phyloP scores from a whole-genome alignment of 2,329 filamentous ascomycete genomes.

The Neurospora sp. region DNA sequence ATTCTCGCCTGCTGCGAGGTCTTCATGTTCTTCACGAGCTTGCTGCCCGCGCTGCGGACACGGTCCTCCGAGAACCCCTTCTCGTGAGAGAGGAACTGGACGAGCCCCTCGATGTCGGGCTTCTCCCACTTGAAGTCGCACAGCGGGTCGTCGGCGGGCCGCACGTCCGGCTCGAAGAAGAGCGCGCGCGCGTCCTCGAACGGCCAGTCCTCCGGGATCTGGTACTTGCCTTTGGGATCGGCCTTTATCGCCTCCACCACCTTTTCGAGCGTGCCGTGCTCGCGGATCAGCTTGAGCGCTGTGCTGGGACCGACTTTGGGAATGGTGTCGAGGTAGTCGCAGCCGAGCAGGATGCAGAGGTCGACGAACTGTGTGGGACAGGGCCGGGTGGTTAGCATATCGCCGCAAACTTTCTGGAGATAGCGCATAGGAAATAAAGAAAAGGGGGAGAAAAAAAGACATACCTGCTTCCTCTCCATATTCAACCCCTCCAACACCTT shows the following conservation, averaged over 20 bases:
- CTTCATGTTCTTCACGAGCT: constrained; percentile 85
- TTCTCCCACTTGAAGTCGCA: constrained; percentile 98
- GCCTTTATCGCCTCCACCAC: constrained; percentile 68
- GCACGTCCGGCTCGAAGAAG: constrained; percentile 87
- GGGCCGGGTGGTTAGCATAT: neutral
- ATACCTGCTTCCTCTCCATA: constrained; percentile 80
- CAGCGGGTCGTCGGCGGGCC: constrained; percentile 67
- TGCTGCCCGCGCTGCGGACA: constrained; percentile 67
- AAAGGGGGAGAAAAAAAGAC: constrained; percentile 7
- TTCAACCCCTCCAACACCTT: constrained; percentile 76
- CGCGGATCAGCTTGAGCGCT: constrained; percentile 86
- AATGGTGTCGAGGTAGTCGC: constrained; percentile 94
- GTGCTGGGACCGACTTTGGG: constrained; percentile 90
- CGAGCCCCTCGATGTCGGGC: constrained; percentile 80
- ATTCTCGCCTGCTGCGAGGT: constrained; percentile 81
- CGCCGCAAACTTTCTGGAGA: neutral
- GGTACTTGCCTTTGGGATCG: constrained; percentile 67
- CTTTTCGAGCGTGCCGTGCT: constrained; percentile 79
- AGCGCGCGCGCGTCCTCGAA: constrained; percentile 84
- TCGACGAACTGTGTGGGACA: constrained; percentile 68
- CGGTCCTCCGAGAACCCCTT: constrained; percentile 97
- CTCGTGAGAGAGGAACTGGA: constrained; percentile 83
- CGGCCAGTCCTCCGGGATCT: constrained; percentile 92
- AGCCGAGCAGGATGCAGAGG: constrained; percentile 92
- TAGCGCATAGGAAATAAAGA: neutral